A percentile compares a stretch with the other conserved stretches of the same genome.
These are phyloP conservation scores for Quercus suber DNA, from an alignment of 306 rosid species.

Conservation along the genomic window DNA sequence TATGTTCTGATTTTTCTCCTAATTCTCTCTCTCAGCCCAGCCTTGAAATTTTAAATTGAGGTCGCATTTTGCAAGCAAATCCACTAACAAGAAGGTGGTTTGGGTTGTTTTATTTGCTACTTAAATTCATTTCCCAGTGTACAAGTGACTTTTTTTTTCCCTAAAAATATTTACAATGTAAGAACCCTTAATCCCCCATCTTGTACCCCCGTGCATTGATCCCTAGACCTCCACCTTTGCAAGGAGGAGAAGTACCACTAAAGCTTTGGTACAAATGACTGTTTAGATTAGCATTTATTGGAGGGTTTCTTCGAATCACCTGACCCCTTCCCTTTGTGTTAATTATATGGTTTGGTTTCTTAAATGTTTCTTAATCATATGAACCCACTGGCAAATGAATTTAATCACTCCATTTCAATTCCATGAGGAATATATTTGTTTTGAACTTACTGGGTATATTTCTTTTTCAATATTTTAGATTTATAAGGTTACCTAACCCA, in stretches of 20 bases:
- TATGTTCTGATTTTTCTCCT: not conserved
- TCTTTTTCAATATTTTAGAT: not conserved
- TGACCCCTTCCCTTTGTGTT: not conserved
- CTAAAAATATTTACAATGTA: too few species aligned
- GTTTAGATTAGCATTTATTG: not conserved
- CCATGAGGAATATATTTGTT: not conserved
- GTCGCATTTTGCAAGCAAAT: not conserved
- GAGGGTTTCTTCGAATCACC: not conserved
- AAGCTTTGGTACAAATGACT: not conserved
- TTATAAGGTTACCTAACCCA: slow-evolving; percentile 23
- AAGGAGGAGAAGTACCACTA: not conserved
- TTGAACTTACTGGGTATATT: not conserved
- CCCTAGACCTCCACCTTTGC: not conserved
- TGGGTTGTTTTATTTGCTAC: not conserved
- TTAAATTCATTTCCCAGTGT: not conserved
- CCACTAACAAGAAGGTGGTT: not conserved
- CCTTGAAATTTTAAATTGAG: not conserved
- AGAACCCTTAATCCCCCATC: not conserved
- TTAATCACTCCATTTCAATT: not conserved
- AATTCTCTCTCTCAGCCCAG: not conserved
- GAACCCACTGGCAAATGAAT: not conserved
- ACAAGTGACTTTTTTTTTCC: not conserved
- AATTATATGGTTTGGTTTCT: not conserved
- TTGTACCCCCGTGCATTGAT: not conserved
- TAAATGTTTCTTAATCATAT: not conserved